phyloP scores from a whole-genome alignment of 306 rosid genomes.

The Prunus mume region DNA sequence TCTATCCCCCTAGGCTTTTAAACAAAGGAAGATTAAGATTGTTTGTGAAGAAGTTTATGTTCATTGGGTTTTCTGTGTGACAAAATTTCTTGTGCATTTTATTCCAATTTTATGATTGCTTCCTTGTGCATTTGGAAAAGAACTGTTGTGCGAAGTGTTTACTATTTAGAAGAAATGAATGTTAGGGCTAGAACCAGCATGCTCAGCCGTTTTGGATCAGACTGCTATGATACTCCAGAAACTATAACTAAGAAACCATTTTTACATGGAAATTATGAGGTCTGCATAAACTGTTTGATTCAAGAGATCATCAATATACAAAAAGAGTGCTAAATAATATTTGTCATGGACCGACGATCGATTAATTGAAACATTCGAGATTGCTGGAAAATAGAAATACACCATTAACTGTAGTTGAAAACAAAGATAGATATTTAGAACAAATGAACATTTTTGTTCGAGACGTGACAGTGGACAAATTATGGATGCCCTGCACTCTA shows the following conservation, averaged over 20 bases:
- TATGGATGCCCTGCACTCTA: too few relatives aligned
- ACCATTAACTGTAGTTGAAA: background rate
- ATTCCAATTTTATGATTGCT: background rate
- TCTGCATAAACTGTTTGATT: too few relatives aligned
- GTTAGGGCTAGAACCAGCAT: background rate
- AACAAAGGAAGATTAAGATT: background rate
- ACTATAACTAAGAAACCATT: too few relatives aligned
- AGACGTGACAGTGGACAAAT: too few relatives aligned
- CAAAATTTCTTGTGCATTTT: background rate
- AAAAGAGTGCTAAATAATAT: too few relatives aligned
- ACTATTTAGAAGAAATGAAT: background rate
- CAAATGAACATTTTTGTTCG: too few relatives aligned
- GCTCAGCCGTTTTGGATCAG: too few relatives aligned
- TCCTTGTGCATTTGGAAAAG: background rate
- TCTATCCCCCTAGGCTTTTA: conserved; percentile 34
- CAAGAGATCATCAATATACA: too few relatives aligned
- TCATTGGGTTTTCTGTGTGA: background rate
- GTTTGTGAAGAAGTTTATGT: background rate
- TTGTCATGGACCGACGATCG: too few relatives aligned
- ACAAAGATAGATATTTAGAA: too few relatives aligned
- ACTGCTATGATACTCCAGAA: too few relatives aligned
- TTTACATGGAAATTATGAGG: background rate
- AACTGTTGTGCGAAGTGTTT: background rate
- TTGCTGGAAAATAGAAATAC: background rate
- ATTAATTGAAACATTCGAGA: background rate